phyloP scores from a whole-genome alignment of 2,329 filamentous ascomycete species.

The Neonectria hederae region DNA sequence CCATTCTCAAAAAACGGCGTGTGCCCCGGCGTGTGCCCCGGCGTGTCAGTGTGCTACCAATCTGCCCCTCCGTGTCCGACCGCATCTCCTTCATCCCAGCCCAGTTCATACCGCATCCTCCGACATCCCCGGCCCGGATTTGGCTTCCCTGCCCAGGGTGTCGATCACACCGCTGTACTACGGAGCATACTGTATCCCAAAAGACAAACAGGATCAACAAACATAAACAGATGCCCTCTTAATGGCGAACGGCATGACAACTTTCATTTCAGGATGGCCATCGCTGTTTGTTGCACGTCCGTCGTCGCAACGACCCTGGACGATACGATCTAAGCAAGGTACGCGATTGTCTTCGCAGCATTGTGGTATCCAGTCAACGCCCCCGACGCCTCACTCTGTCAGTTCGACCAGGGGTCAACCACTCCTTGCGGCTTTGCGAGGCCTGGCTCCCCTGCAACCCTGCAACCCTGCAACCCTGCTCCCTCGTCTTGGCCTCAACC shows the following conservation, averaged over 20 bases:
- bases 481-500: slow-evolving; percentile 9
- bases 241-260: not conserved
- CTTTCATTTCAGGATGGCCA: not conserved
- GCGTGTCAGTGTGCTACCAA: not conserved
- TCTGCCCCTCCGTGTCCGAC: slow-evolving; percentile 3
- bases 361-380: not conserved
- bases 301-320: not conserved
- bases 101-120: slow-evolving; percentile 11
- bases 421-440: not conserved
- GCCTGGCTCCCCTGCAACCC: slow-evolving; percentile 2
- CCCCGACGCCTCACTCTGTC: slow-evolving; percentile 15
- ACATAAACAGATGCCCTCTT: not conserved
- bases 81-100: slow-evolving; percentile 10
- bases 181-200: not conserved
- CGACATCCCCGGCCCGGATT: slow-evolving; percentile 11
- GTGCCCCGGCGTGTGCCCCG: not conserved
- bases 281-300: not conserved
- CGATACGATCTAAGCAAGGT: not conserved
- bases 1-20: not conserved
- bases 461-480: not conserved
- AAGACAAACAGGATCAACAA: not conserved
- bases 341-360: not conserved
- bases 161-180: slow-evolving; percentile 13
- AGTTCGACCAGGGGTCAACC: slow-evolving; percentile 2
- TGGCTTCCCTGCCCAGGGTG: not conserved